Percentiles rank a stretch among this genome's conserved stretches.
These are phyloP conservation scores for Xylaria castorea DNA, from an alignment of 495 filamentous ascomycete species.

Conservation along the genomic window DNA sequence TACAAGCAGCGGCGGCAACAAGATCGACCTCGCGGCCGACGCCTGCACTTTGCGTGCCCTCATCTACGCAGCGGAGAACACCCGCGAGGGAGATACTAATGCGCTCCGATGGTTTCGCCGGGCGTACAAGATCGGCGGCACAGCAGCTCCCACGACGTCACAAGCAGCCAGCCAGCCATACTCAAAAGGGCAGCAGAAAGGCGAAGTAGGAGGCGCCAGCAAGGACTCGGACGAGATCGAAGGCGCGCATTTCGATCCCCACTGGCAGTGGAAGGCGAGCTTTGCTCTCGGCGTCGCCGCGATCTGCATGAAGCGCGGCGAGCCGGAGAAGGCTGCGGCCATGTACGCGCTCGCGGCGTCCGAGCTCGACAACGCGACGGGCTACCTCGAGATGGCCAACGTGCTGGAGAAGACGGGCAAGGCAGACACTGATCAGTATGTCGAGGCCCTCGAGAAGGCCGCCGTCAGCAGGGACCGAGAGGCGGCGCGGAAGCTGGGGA, in stretches of 20 bases:
- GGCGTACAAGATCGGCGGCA: slow-evolving; percentile 18
- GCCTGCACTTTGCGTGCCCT: slow-evolving; percentile 31
- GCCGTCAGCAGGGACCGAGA: slow-evolving; percentile 35
- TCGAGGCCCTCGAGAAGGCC: slow-evolving; percentile 37
- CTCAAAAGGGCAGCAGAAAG: not conserved
- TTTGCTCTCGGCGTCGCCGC: slow-evolving; percentile 37
- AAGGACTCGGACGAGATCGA: not conserved
- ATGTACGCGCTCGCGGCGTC: slow-evolving; percentile 33
- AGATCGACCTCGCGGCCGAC: slow-evolving; percentile 31
- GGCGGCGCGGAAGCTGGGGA: slow-evolving; percentile 34
- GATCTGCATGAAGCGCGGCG: slow-evolving; percentile 31
- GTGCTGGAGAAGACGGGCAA: slow-evolving; percentile 31
- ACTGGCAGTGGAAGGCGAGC: slow-evolving; percentile 43
- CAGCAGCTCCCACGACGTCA: not conserved
- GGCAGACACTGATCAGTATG: not conserved
- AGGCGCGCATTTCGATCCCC: slow-evolving; percentile 20
- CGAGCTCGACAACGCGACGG: slow-evolving; percentile 40
- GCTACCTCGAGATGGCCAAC: slow-evolving; percentile 36
- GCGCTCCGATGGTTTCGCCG: slow-evolving; percentile 29
- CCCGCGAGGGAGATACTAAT: slow-evolving; percentile 18
- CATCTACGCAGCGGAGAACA: not conserved
- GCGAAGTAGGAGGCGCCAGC: not conserved
- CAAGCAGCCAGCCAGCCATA: not conserved
- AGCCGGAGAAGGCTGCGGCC: slow-evolving; percentile 31
- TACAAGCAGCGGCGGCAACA: too few relatives aligned